Evolutionary conservation across 2,329 filamentous ascomycete genomes (phyloP), one percentile per base, ranked within the genome.

Genomic region (Aspergillus arachidicola): DNA sequence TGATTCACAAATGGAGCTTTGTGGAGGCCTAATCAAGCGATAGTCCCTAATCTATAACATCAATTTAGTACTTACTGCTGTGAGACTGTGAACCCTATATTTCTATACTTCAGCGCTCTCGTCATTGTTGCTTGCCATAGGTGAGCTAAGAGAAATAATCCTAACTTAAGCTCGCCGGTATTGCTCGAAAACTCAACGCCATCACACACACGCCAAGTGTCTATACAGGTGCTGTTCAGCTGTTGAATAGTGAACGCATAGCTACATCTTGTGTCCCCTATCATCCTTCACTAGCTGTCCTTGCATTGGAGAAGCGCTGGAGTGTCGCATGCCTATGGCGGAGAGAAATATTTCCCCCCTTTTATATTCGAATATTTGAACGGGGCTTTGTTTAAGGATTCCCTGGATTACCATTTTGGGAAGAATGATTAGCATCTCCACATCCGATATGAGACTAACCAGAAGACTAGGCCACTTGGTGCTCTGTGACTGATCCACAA

Each of bases 401-500:
- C 14, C 5, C 46, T 30, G 48, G 28, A 28, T 43, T 57, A 26
- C 45, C n/a, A 12, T 51, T 51, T 36, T 21, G 30, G 59, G 38
- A 60, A n/a, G 50, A 23, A n/a, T 38, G 57, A 61, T 57, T 60
- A 21, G 26, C 48, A 59, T 48, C 63, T 53, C 57, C 57, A 65
- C 62, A 58, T 58, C 3, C 16, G 19, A 26, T 34, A 54, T 54
- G 32, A 54, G 32, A 55, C 51, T 36, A 55, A 55, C 21, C 9
- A n/a, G 11, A 38, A 45, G 56, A 50, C 56, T 55, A 56, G 56
- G 46, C 64, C 64, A 62, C 55, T 61, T 57, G 55, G 45, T 59
- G 61, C 28, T 41, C 61, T 36, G 61, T 48, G 59, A 59, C 50
- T 51, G 61, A 66, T 64, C 61, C 59, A 61, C 59, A 38, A 41